Conservation (phyloP, 1,284 basidiomycete species). For the Agroathelia rolfsii region DNA sequence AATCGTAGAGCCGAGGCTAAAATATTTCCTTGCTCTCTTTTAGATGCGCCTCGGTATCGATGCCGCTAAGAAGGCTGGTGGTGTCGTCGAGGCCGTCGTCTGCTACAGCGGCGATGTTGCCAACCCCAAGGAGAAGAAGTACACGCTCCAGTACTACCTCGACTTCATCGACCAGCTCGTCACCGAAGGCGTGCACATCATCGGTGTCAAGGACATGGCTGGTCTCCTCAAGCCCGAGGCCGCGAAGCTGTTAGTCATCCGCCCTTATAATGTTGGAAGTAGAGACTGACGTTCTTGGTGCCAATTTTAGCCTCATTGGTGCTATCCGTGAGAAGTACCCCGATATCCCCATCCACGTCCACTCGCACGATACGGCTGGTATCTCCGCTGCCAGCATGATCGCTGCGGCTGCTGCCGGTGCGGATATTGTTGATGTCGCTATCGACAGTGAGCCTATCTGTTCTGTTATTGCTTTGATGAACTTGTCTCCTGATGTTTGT, state of each 20-base stretch:
- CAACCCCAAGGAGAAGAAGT: slow-evolving; percentile 92
- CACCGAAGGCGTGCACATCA: slow-evolving; percentile 91
- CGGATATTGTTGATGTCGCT: slow-evolving; percentile 96
- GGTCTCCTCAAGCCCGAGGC: slow-evolving; percentile 94
- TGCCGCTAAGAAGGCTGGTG: slow-evolving; percentile 98
- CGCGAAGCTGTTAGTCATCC: slow-evolving; percentile 63
- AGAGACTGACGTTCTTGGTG: slow-evolving; percentile 7
- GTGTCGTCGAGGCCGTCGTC: slow-evolving; percentile 95
- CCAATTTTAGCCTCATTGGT: slow-evolving; percentile 64
- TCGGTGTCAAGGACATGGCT: slow-evolving; percentile 99
- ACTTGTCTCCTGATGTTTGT: slow-evolving; percentile 1
- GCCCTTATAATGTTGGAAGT: slow-evolving; percentile 2
- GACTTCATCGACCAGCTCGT: slow-evolving; percentile 94
- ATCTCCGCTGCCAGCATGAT: slow-evolving; percentile 97
- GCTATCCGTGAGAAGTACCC: slow-evolving; percentile 95
- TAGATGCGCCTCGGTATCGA: slow-evolving; percentile 96
- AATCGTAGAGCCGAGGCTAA: background rate
- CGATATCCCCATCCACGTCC: slow-evolving; percentile 97
- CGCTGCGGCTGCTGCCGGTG: slow-evolving; percentile 90
- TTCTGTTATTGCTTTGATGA: slow-evolving; percentile 6
- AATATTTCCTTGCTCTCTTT: slow-evolving; percentile 6
- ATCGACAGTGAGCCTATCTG: slow-evolving; percentile 73
- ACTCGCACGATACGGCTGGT: slow-evolving; percentile 99
- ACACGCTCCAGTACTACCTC: slow-evolving; percentile 97
- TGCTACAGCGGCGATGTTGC: slow-evolving; percentile 99